A percentile compares a stretch with the other conserved stretches of the same genome.
phyloP scores from a whole-genome alignment of 352 stramenopile species.

The Phytophthora foliorum region DNA sequence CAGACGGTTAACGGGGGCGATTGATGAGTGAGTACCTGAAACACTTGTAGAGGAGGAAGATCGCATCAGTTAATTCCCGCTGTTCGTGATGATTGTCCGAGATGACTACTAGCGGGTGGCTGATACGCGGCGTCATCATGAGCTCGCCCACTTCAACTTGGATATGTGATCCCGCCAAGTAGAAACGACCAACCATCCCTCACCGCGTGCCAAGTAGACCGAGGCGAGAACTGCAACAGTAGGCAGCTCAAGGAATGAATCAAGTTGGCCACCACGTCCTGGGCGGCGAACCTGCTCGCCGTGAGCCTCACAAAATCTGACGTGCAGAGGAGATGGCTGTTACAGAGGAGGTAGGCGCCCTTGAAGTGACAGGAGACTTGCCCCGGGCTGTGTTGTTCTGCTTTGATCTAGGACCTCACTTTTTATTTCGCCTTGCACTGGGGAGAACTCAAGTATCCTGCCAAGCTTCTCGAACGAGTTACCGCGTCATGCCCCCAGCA shows the following conservation, averaged over 20 bases:
- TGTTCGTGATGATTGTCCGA: conserved; percentile 25
- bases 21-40: conserved; percentile 13
- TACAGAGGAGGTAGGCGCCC: background rate
- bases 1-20: background rate
- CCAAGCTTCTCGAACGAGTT: conserved; percentile 4
- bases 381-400: background rate
- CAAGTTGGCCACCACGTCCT: conserved; percentile 13
- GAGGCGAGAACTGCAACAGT: conserved; percentile 6
- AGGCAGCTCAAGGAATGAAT: conserved; percentile 24
- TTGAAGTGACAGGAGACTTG: background rate
- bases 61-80: conserved; percentile 27
- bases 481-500: conserved; percentile 6
- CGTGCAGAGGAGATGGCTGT: background rate
- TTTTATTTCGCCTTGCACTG: conserved; percentile 28
- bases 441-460: conserved; percentile 8
- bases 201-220: background rate
- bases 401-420: conserved; percentile 15
- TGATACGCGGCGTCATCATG: background rate
- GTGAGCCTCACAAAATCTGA: background rate
- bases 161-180: background rate
- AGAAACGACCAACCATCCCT: background rate
- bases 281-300: background rate
- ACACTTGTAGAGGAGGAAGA: background rate
- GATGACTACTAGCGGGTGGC: conserved; percentile 8
- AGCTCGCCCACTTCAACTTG: conserved; percentile 25